Percentiles rank a stretch among this genome's conserved stretches.
These are phyloP conservation scores for Yarrowia divulgata DNA, from an alignment of 805 yeast genomes.

Conservation along the genomic window DNA sequence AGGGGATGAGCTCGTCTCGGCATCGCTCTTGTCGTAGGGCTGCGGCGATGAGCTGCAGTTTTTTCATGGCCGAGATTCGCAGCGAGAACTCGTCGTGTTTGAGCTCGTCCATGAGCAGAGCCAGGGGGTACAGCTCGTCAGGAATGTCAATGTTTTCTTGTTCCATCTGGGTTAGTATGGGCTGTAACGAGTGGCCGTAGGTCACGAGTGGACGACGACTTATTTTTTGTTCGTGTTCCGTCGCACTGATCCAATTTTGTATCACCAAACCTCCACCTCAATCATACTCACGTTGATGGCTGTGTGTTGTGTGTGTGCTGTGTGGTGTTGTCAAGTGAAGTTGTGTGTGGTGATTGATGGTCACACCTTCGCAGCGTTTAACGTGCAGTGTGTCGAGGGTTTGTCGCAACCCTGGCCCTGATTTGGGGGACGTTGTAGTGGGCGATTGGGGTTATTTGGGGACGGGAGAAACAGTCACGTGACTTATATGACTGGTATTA, in stretches of 20 bases:
- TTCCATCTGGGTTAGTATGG: conserved; percentile 28
- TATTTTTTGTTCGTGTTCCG: no score
- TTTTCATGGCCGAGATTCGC: conserved; percentile 92
- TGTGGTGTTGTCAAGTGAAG: conserved; percentile 1
- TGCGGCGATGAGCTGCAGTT: conserved; percentile 90
- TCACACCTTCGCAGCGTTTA: not conserved
- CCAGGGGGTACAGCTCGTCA: conserved; percentile 87
- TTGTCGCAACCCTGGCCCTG: conserved; percentile 38
- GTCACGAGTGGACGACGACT: not conserved
- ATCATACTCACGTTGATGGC: conserved; percentile 34
- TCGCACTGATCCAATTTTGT: no score
- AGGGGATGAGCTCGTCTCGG: conserved; percentile 86
- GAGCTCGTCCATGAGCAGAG: conserved; percentile 94
- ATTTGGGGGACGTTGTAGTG: not conserved
- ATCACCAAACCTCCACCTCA: not conserved
- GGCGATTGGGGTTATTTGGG: not conserved
- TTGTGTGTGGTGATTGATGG: conserved; percentile 26
- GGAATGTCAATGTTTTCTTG: conserved; percentile 39
- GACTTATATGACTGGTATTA: no score
- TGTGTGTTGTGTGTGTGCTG: conserved; percentile 20
- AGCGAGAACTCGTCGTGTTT: conserved; percentile 95
- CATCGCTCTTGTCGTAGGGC: conserved; percentile 96
- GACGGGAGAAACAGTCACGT: no score
- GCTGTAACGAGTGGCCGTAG: not conserved
- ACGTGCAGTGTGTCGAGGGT: conserved; percentile 29